Evolutionary conservation across 2,329 filamentous ascomycete species (phyloP).

Genomic region (Clonostachys rosea): DNA sequence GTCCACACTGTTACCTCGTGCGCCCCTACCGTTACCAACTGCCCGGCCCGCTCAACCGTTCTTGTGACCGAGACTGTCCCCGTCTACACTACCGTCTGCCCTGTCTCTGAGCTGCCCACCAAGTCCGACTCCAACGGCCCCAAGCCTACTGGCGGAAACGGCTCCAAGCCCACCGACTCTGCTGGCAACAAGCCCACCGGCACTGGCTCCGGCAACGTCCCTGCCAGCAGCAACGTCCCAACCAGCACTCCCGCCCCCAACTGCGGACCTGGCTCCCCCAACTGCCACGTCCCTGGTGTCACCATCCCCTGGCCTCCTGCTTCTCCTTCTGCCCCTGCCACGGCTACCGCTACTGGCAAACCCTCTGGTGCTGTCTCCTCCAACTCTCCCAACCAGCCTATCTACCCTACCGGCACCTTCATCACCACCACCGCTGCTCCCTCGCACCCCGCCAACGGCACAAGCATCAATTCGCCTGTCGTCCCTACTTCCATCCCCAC

Average conservation of each 20-base stretch:
- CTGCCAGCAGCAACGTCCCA: slow-evolving; percentile 24
- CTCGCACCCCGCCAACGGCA: too few species aligned
- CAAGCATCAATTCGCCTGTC: background rate
- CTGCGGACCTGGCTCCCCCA: too few species aligned
- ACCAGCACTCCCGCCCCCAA: too few species aligned
- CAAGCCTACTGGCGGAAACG: slow-evolving; percentile 3
- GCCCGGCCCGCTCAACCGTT: slow-evolving; percentile 25
- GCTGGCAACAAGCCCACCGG: too few species aligned
- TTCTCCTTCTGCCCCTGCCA: slow-evolving; percentile 28
- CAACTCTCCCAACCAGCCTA: slow-evolving; percentile 9
- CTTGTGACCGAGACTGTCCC: slow-evolving; percentile 14
- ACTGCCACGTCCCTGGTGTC: too few species aligned
- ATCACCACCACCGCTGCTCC: slow-evolving; percentile 2
- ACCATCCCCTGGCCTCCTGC: slow-evolving; percentile 16
- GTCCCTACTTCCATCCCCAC: slow-evolving; percentile 31
- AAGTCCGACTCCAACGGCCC: slow-evolving; percentile 7
- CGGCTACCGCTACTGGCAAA: slow-evolving; percentile 18
- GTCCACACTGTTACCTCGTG: slow-evolving; percentile 54
- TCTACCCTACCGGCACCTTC: slow-evolving; percentile 1
- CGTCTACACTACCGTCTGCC: slow-evolving; percentile 27
- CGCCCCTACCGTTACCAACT: slow-evolving; percentile 53
- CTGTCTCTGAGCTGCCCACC: slow-evolving; percentile 12
- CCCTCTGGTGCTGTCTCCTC: too few species aligned
- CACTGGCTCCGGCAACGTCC: slow-evolving; percentile 28
- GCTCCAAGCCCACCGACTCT: too few species aligned